These are phyloP conservation scores for Fusarium subglutinans DNA, from an alignment of 2,329 filamentous ascomycete genomes.

Conservation along the genomic window DNA sequence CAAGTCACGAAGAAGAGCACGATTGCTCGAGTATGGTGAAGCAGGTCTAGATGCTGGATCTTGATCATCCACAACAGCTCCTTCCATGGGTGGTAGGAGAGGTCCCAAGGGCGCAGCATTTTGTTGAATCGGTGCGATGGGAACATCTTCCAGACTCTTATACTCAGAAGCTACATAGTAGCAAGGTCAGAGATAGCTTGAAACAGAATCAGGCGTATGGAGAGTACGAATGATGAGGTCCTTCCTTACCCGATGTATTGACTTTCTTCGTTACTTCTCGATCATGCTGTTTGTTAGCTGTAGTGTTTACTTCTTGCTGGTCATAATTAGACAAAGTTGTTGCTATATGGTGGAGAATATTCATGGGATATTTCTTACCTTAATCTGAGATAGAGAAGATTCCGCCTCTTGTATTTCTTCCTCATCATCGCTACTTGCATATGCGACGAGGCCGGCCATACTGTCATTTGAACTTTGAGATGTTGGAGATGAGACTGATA, in stretches of 20 bases:
- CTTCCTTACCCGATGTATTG: conserved; percentile 10
- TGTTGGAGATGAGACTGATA: conserved; percentile 1
- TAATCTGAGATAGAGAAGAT: not conserved
- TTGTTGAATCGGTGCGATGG: conserved; percentile 45
- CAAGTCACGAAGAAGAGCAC: conserved; percentile 73
- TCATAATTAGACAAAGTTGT: conserved; percentile 7
- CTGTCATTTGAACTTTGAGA: conserved; percentile 5
- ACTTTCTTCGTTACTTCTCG: not conserved
- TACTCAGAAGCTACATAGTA: conserved; percentile 4
- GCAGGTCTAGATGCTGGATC: conserved; percentile 47
- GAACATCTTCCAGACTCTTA: conserved; percentile 11
- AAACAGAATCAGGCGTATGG: not conserved
- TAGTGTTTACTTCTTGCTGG: conserved; percentile 6
- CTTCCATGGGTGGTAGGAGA: conserved; percentile 48
- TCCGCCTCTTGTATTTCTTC: conserved; percentile 45
- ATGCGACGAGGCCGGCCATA: conserved; percentile 59
- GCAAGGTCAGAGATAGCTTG: not conserved
- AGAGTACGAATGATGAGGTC: not conserved
- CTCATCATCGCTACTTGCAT: conserved; percentile 63
- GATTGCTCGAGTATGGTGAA: conserved; percentile 75
- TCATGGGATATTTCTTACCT: conserved; percentile 13
- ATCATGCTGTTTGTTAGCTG: not conserved
- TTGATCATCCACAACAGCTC: conserved; percentile 31
- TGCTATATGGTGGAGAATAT: not conserved
- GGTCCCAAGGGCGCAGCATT: conserved; percentile 51